Base-by-base conservation (phyloP, 2,329 filamentous ascomycete species). In the Ascochyta viciae-villosae region DNA sequence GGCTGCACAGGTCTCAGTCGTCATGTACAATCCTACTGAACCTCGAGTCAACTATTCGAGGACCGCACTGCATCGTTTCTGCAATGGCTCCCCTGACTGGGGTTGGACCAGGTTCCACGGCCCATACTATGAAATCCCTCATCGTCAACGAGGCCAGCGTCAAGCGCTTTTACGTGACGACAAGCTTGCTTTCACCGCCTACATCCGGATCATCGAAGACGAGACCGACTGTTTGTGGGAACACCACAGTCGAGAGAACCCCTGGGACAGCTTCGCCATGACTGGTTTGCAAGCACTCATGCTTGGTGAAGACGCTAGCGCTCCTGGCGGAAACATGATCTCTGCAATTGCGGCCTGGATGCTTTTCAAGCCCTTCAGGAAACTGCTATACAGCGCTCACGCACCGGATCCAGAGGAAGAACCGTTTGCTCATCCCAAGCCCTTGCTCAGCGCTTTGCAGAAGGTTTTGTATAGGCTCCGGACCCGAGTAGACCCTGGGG, bases 31-130 rank as follows among this genome's bases (percentile, higher is more conserved):
- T 58, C 86, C 86, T 0, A 77, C 79, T 24, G 86, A 88, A 63
- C 86, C 86, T 41, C 81, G 85, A 6, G 84, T 84, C 4, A 80
- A 84, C 54, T 82, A 82, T 68, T 81, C 80, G 64, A 79, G 83
- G 50, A 82, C 80, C 12, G 85, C 83, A 38, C 78, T 81, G 42
- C 85, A 87, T 68, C 83, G 85, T 51, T 88, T 86, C 72, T 83
- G 82, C 62, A 78, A 80, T 29, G 77, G 82, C 47, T 84, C 83
- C 38, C 73, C 85, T 12, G 86, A 88, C 62, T 87, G 85, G 81
- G 86, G 86, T 2, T 88, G 85, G 85, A 85, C 83, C 31, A 82
- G 85, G 54, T 88, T 87, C 67, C 81, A 83, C 62, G 82, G 81
- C 6, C 83, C 83, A 4, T 84, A 83, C 74, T 82, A 84, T 57